Evolutionary conservation across 495 filamentous ascomycete species (phyloP), one percentile per base, ranked within the genome.

Genomic region (Neurospora terricola): DNA sequence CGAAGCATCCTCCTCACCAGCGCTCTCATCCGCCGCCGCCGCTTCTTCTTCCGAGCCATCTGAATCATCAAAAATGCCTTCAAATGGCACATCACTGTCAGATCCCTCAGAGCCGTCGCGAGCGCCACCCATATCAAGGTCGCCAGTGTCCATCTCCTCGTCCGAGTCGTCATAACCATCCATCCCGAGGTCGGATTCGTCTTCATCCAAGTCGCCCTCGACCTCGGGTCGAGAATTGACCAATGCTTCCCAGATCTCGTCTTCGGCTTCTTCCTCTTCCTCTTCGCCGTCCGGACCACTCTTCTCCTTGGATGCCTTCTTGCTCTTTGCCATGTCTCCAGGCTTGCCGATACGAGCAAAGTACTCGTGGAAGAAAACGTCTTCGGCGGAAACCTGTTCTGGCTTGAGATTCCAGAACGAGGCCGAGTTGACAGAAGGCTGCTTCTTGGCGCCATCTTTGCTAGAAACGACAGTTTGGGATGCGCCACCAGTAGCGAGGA

Each of bases 311-410:
- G 74, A 81, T 74, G 84, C 84, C 85, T 90, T 89, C 74, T 86
- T 86, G 21, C 80, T 76, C 73, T 89, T 87, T 79, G 91, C 89
- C 38, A 75, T 73, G 70, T 81, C 78, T 38, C 82, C 84, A 70
- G 86, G 87, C 80, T 92, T 95, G 62, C 91, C 91, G 54, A 94
- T 82, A 70, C 91, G 88, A 73, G 87, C 89, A 81, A 99, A 98
- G 88, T 98, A 99, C 72, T 91, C 89, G 82, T 99, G 96, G 88
- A 99, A 99, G 88, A 99, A 99, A 59, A 92, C 93, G 77, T 99
- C 96, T 77, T 99, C 94, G 0, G 90, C 92, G 0, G 90, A 88
- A 11, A 99, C 90, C 54, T 98, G 91, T 69, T 92, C 90, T n/a
- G 88, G 85, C 80, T 91, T 93, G 87, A 92, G 91, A 76, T 90